These are phyloP conservation scores for Annona squamosa DNA, from an alignment of 164 flowering plant species.

Conservation along the genomic window DNA sequence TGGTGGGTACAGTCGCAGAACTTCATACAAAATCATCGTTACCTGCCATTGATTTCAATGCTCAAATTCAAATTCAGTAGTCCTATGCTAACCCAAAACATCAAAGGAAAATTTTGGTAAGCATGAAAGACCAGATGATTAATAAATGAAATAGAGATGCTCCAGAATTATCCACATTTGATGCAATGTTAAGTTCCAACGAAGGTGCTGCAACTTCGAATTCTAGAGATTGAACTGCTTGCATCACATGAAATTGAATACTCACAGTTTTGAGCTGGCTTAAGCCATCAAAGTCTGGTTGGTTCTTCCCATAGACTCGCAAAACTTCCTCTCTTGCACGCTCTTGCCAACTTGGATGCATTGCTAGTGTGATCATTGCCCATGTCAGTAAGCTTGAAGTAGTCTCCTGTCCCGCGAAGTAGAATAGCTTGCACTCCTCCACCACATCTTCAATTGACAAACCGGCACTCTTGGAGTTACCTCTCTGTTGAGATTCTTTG, in stretches of 20 bases:
- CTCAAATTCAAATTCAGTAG: not conserved
- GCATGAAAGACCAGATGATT: not conserved
- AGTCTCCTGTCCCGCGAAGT: slow-evolving; percentile 14
- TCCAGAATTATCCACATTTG: not conserved
- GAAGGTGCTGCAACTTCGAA: not conserved
- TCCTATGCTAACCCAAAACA: not conserved
- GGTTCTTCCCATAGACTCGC: slow-evolving; percentile 1
- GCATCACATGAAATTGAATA: not conserved
- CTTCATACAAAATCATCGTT: slow-evolving; percentile 12
- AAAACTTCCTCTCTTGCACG: slow-evolving; percentile 8
- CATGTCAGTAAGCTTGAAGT: not conserved
- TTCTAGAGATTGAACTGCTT: not conserved
- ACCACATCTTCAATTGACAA: not conserved
- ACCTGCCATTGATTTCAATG: not conserved
- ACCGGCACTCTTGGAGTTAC: not conserved
- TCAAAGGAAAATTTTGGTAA: no score
- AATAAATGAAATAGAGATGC: not conserved
- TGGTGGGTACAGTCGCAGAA: slow-evolving; percentile 9
- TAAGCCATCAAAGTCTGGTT: slow-evolving; percentile 4
- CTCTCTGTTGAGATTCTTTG: not conserved
- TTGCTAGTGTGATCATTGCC: slow-evolving; percentile 2
- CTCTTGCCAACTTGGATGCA: slow-evolving; percentile 7
- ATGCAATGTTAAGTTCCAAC: not conserved
- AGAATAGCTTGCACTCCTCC: slow-evolving; percentile 10
- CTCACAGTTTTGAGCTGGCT: slow-evolving; percentile 4